Evolutionary conservation across 2,329 filamentous ascomycete species (phyloP), one percentile per base, ranked within the genome.

Genomic region (Pezicula neosporulosa): DNA sequence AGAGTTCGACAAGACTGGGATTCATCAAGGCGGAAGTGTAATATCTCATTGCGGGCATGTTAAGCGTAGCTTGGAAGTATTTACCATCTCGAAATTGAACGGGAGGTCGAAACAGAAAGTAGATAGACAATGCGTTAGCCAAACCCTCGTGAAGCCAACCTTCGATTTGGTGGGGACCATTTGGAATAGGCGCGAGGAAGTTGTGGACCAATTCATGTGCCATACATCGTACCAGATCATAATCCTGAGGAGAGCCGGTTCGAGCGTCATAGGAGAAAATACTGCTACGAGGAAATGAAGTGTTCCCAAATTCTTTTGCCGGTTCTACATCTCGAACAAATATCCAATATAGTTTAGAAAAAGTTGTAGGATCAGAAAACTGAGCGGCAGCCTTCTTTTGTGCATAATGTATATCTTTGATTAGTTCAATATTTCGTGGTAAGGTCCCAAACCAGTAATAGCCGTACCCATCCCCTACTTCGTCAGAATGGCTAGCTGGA

Each of bases 381-480:
- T 60, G 57, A 12, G 50, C 50, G 1, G 56, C 46, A 24, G 58
- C 52, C 44, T 56, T 57, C 44, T 56, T 57, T 7, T 52, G 36
- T 21, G 59, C 51, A 36, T 53, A 28, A 27, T 58, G 54, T 13
- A 60, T 59, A 13, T 54, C 47, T 30, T 54, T 58, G 30, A 62
- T 58, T 27, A 50, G 47, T 16, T 51, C 50, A 28, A 64, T 42
- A 35, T 60, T 64, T 2, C 50, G 30, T n/a, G 62, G 62, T 2
- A 64, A 42, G 4, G 49, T 36, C 3, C 59, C 62, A 44, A 61
- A 63, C 56, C 59, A 64, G 45, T 63, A 65, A n/a, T 57, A 62
- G 35, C 55, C 56, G 48, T 60, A 62, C 21, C 21, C 21, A 21
- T 5, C 21, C 21, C 3, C 21, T 21, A 21, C 5, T 21, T 21